phyloP scores from a whole-genome alignment of 441 rosid genomes.

The Croton laevigatus region DNA sequence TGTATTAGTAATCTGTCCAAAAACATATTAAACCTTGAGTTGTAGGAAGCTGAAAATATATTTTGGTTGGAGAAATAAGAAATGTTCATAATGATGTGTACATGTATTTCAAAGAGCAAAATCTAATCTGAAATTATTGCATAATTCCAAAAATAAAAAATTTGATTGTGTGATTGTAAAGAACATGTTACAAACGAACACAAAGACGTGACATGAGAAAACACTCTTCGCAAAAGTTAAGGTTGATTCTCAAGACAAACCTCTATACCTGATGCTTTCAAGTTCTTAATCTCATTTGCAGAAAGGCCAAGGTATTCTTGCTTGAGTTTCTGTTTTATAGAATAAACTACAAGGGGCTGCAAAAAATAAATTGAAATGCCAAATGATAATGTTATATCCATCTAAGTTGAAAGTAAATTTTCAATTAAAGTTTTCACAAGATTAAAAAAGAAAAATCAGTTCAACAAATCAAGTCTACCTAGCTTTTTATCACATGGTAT shows the following conservation, averaged over 20 bases:
- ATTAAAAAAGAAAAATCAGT: neutral
- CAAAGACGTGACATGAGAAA: slow-evolving; percentile 16
- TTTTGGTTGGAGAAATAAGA: neutral
- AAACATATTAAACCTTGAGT: slow-evolving; percentile 23
- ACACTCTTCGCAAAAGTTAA: neutral
- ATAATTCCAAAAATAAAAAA: neutral
- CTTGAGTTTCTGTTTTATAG: slow-evolving; percentile 74
- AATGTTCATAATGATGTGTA: neutral
- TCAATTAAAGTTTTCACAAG: neutral
- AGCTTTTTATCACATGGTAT: slow-evolving; percentile 81
- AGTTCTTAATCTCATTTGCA: slow-evolving; percentile 60
- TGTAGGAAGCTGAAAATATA: neutral
- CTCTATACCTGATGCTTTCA: slow-evolving; percentile 83
- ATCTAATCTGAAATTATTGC: neutral
- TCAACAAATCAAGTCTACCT: slow-evolving; percentile 36
- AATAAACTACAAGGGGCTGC: slow-evolving; percentile 84
- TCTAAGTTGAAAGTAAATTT: slow-evolving; percentile 6
- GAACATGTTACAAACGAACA: slow-evolving; percentile 1
- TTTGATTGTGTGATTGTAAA: neutral
- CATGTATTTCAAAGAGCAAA: neutral
- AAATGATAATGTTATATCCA: slow-evolving; percentile 1
- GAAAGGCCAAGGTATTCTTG: slow-evolving; percentile 70
- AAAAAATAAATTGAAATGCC: slow-evolving; percentile 19
- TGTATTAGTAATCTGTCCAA: slow-evolving; percentile 69
- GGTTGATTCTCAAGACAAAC: slow-evolving; percentile 36